Conservation (phyloP, 805 yeast species). For the Candida railenensis region DNA sequence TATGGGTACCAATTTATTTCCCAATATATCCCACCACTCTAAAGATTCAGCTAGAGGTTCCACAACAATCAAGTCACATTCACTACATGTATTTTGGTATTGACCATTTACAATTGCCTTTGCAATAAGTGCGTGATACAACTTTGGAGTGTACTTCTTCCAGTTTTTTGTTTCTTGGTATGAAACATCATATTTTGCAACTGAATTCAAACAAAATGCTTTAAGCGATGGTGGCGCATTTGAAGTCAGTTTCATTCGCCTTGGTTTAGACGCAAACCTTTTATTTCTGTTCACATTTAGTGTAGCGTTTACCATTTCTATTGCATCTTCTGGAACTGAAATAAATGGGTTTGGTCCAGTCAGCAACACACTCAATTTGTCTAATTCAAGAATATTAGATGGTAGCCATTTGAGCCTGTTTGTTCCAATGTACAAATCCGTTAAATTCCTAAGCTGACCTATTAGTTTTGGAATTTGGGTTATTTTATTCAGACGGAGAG, state of each 20-base stretch:
- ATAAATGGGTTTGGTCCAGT: slow-evolving; percentile 55
- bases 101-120: slow-evolving; percentile 53
- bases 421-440: slow-evolving; percentile 51
- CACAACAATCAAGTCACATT: slow-evolving; percentile 47
- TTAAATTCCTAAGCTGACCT: slow-evolving; percentile 37
- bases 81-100: slow-evolving; percentile 52
- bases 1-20: slow-evolving; percentile 50
- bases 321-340: slow-evolving; percentile 25
- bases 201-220: slow-evolving; percentile 45
- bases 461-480: slow-evolving; percentile 49
- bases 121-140: slow-evolving; percentile 46
- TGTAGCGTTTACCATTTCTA: slow-evolving; percentile 11
- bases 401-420: slow-evolving; percentile 55
- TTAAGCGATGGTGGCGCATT: slow-evolving; percentile 41
- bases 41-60: slow-evolving; percentile 58
- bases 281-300: slow-evolving; percentile 25
- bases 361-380: slow-evolving; percentile 41
- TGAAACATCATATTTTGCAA: slow-evolving; percentile 53
- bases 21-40: slow-evolving; percentile 69
- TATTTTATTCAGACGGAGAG: slow-evolving; percentile 50
- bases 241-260: slow-evolving; percentile 5
- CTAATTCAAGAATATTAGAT: slow-evolving; percentile 48
- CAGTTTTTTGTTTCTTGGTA: slow-evolving; percentile 54
- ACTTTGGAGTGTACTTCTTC: slow-evolving; percentile 47
- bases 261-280: slow-evolving; percentile 27